These are phyloP conservation scores for Cyberlindnera japonica DNA, from an alignment of 805 yeast species.

Conservation along the genomic window DNA sequence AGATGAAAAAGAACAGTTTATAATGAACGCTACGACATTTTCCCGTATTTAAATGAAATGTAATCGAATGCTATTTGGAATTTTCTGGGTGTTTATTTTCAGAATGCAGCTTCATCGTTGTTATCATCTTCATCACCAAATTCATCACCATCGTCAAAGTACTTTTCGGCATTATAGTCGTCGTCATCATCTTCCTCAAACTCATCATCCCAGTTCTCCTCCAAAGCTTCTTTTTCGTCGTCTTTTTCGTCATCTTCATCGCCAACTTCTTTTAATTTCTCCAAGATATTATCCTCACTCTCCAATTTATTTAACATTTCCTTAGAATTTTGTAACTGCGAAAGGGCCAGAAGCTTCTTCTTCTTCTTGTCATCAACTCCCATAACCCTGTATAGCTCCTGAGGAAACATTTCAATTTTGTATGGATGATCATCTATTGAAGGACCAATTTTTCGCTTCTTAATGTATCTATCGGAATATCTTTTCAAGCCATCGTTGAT, in stretches of 20 bases:
- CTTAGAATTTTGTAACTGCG: slow-evolving; percentile 30
- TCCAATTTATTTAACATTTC: slow-evolving; percentile 23
- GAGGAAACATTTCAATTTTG: slow-evolving; percentile 66
- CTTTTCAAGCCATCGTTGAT: slow-evolving; percentile 70
- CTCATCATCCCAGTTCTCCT: slow-evolving; percentile 52
- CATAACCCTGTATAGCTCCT: slow-evolving; percentile 70
- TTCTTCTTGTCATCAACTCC: slow-evolving; percentile 55
- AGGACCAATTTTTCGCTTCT: slow-evolving; percentile 64
- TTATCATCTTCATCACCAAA: slow-evolving; percentile 46
- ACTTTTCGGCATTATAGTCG: slow-evolving; percentile 60
- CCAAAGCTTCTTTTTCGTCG: slow-evolving; percentile 33
- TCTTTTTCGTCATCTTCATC: slow-evolving; percentile 45
- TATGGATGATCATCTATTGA: slow-evolving; percentile 80
- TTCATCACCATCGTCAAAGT: slow-evolving; percentile 59
- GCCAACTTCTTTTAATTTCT: slow-evolving; percentile 45
- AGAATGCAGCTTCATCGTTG: slow-evolving; percentile 62
- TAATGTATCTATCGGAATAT: slow-evolving; percentile 76
- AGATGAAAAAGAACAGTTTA: slow-evolving; percentile 1
- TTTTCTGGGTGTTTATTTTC: slow-evolving; percentile 13
- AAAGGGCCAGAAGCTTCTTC: slow-evolving; percentile 43
- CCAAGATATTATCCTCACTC: slow-evolving; percentile 37
- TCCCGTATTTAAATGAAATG: too few species aligned
- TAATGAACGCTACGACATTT: too few species aligned
- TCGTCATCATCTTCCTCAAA: slow-evolving; percentile 61
- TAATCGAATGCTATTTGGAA: too few species aligned